phyloP scores from a whole-genome alignment of 2,329 filamentous ascomycete genomes.

The Epichloe sp. region DNA sequence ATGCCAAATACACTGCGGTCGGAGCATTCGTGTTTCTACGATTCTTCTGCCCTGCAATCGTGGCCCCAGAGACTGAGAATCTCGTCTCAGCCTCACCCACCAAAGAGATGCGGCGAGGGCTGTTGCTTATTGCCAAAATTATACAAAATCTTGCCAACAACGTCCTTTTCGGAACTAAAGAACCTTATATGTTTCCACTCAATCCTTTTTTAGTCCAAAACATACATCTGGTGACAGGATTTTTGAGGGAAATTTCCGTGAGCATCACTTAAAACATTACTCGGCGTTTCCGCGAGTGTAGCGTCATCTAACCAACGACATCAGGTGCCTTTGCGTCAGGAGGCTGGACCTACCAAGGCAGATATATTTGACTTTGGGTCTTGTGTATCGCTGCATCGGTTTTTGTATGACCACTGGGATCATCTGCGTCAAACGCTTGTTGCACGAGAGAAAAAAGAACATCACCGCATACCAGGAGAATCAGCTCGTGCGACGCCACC shows the following conservation, averaged over 20 bases:
- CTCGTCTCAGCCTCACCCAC: constrained; percentile 47
- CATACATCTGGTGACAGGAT: constrained; percentile 54
- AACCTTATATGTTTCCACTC: constrained; percentile 59
- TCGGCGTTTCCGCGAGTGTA: background rate
- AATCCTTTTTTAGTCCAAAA: constrained; percentile 57
- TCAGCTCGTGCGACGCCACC: constrained; percentile 38
- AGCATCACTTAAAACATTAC: background rate
- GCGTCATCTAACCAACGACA: constrained; percentile 3
- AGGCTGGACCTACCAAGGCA: constrained; percentile 26
- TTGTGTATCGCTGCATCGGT: constrained; percentile 55
- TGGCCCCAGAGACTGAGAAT: constrained; percentile 54
- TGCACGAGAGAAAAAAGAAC: constrained; percentile 45
- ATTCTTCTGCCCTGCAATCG: constrained; percentile 61
- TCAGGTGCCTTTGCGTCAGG: constrained; percentile 33
- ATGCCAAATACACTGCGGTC: constrained; percentile 60
- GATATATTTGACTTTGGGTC: constrained; percentile 57
- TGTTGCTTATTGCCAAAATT: constrained; percentile 57
- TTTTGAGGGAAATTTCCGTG: constrained; percentile 55
- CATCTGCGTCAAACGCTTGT: constrained; percentile 52
- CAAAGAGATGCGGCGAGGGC: constrained; percentile 55
- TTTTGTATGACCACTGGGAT: constrained; percentile 61
- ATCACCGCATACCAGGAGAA: constrained; percentile 41
- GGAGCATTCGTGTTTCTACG: constrained; percentile 59
- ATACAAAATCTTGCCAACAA: constrained; percentile 62
- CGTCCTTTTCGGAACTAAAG: constrained; percentile 57